Percentiles rank a stretch among this genome's conserved stretches.
Conservation (phyloP, 306 rosid species). For the Malus orientalis region DNA sequence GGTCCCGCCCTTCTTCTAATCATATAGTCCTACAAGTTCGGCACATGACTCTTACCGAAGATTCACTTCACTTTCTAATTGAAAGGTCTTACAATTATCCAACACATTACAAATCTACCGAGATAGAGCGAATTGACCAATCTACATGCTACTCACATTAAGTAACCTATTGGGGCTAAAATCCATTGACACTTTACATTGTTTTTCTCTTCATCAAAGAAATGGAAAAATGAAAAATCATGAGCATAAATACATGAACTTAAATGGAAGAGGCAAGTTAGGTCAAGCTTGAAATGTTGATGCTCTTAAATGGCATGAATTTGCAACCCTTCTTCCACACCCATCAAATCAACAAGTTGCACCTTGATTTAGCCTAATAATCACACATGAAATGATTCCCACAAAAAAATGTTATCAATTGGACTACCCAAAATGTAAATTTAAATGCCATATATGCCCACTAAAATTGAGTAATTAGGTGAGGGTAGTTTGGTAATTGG, state of each 20-base stretch:
- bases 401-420: not conserved
- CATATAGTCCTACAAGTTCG: too few species aligned
- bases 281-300: constrained; percentile 3
- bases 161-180: not conserved
- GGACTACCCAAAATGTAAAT: not conserved
- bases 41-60: not conserved
- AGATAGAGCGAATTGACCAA: not conserved
- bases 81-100: not conserved
- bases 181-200: not conserved
- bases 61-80: too few species aligned
- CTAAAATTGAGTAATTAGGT: not conserved
- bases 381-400: not conserved
- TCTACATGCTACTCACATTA: not conserved
- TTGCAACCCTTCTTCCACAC: not conserved
- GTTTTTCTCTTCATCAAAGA: not conserved
- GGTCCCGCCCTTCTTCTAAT: not conserved
- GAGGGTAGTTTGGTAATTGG: constrained; percentile 7
- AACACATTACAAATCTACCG: too few species aligned
- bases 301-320: not conserved
- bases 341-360: not conserved
- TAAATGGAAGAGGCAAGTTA: constrained; percentile 19
- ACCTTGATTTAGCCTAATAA: not conserved
- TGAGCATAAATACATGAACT: not conserved
- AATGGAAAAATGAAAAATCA: not conserved
- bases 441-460: not conserved